phyloP scores from a whole-genome alignment of 2,329 filamentous ascomycete species.

The Monilinia aucupariae region DNA sequence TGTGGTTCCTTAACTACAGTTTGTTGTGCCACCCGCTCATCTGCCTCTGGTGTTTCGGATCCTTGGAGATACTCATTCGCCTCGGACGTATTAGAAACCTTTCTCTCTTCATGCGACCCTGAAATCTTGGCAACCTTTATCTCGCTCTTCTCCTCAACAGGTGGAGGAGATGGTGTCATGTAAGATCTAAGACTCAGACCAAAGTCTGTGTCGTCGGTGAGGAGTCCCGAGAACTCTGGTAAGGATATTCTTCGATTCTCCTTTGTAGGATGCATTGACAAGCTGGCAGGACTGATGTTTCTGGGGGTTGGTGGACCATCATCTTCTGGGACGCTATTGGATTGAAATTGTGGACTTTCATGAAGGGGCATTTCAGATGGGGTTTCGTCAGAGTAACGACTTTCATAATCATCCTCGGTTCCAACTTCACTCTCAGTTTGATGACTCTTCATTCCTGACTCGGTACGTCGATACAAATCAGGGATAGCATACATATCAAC shows the following conservation, averaged over 20 bases:
- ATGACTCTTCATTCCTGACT: slow-evolving; percentile 37
- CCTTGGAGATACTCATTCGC: neutral
- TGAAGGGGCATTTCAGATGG: slow-evolving; percentile 20
- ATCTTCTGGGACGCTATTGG: slow-evolving; percentile 36
- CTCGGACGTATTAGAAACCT: neutral
- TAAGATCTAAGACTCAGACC: slow-evolving; percentile 51
- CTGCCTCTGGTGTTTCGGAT: slow-evolving; percentile 13
- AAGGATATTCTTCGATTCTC: slow-evolving; percentile 32
- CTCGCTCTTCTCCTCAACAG: slow-evolving; percentile 25
- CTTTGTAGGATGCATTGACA: slow-evolving; percentile 23
- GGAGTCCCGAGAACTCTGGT: slow-evolving; percentile 45
- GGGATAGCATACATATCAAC: slow-evolving; percentile 63
- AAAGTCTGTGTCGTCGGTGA: slow-evolving; percentile 46
- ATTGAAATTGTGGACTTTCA: slow-evolving; percentile 25
- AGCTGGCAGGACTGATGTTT: slow-evolving; percentile 38
- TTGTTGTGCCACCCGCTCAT: neutral
- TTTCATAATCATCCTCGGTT: slow-evolving; percentile 27
- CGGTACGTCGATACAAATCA: slow-evolving; percentile 56
- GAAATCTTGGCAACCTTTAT: slow-evolving; percentile 25
- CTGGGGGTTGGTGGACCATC: slow-evolving; percentile 51
- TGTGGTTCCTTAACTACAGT: neutral
- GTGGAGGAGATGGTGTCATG: slow-evolving; percentile 42
- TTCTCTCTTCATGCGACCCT: slow-evolving; percentile 22
- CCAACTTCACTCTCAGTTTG: slow-evolving; percentile 3
- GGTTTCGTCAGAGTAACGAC: slow-evolving; percentile 49